A percentile compares a stretch with the other conserved stretches of the same genome.
Evolutionary conservation across 139 green algal species (phyloP).

Genomic region (Microglena sp.): DNA sequence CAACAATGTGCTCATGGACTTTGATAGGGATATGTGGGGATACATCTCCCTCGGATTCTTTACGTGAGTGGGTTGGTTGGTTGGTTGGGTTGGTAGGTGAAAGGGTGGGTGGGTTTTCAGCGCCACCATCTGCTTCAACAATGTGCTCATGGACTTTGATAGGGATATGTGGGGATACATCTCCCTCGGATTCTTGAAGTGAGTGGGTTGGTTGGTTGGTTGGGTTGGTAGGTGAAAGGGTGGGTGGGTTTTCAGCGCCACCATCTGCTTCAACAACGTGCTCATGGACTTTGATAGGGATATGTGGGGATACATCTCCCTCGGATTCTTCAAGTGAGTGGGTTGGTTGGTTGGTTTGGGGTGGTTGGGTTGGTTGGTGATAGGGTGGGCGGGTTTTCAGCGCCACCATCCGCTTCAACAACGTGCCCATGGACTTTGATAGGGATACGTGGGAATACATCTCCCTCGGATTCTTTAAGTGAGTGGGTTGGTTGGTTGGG

Average conservation of each 20-base stretch:
- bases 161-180: slow-evolving; percentile 98
- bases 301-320: slow-evolving; percentile 96
- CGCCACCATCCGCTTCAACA: slow-evolving; percentile 89
- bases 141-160: slow-evolving; percentile 94
- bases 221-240: too few species aligned
- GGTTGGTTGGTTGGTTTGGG: too few species aligned
- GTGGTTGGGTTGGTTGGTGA: too few species aligned
- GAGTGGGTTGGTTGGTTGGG: too few species aligned
- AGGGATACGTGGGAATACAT: slow-evolving; percentile 98
- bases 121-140: slow-evolving; percentile 89
- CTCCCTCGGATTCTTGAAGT: slow-evolving; percentile 94
- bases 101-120: too few species aligned
- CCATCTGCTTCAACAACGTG: slow-evolving; percentile 93
- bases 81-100: too few species aligned
- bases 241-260: slow-evolving; percentile 71
- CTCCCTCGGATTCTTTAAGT: slow-evolving; percentile 94
- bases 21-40: slow-evolving; percentile 92
- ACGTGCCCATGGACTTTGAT: slow-evolving; percentile 94
- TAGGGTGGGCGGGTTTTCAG: too few species aligned
- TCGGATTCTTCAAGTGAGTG: slow-evolving; percentile 89
- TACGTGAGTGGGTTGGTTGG: too few species aligned
- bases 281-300: slow-evolving; percentile 96
- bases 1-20: slow-evolving; percentile 95
- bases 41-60: slow-evolving; percentile 97
- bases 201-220: too few species aligned